A percentile compares a stretch with the other conserved stretches of the same genome.
These are phyloP conservation scores for Umbelopsis vinacea DNA, from an alignment of 192 early-diverging fungal genomes.

Conservation along the genomic window DNA sequence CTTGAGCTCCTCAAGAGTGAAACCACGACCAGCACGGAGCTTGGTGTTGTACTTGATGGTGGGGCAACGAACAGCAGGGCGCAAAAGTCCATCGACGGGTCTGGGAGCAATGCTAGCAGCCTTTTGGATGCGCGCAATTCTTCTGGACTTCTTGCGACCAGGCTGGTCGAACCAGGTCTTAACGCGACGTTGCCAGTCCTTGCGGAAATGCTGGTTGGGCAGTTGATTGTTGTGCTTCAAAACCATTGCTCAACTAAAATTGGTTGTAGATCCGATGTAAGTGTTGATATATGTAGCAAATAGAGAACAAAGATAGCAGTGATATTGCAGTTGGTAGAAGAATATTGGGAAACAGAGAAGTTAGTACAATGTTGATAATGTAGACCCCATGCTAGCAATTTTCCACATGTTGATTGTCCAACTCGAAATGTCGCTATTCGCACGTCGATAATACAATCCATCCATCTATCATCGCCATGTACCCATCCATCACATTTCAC, in stretches of 20 bases:
- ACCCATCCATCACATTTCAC: constrained; percentile 13
- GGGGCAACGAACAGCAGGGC: constrained; percentile 95
- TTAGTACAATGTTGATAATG: constrained; percentile 2
- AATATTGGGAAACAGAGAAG: background rate
- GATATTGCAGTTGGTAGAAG: background rate
- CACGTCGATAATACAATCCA: background rate
- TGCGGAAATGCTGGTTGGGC: constrained; percentile 96
- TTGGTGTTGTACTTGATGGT: constrained; percentile 99
- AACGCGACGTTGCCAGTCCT: constrained; percentile 96
- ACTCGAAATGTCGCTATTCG: constrained; percentile 4
- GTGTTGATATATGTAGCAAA: background rate
- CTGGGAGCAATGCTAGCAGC: constrained; percentile 95
- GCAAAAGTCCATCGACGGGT: constrained; percentile 93
- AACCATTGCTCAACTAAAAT: constrained; percentile 34
- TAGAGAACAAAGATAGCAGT: background rate
- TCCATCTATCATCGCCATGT: background rate
- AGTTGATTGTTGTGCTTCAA: constrained; percentile 95
- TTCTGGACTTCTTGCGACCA: constrained; percentile 91
- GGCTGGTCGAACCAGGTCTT: constrained; percentile 99
- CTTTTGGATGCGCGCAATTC: constrained; percentile 89
- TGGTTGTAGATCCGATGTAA: background rate
- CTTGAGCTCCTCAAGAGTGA: constrained; percentile 98
- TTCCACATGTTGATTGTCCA: background rate
- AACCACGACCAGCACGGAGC: constrained; percentile 95
- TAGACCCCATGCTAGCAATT: background rate